These are phyloP conservation scores for Syzygium syzygioides DNA, from an alignment of 441 rosid genomes.

Conservation along the genomic window DNA sequence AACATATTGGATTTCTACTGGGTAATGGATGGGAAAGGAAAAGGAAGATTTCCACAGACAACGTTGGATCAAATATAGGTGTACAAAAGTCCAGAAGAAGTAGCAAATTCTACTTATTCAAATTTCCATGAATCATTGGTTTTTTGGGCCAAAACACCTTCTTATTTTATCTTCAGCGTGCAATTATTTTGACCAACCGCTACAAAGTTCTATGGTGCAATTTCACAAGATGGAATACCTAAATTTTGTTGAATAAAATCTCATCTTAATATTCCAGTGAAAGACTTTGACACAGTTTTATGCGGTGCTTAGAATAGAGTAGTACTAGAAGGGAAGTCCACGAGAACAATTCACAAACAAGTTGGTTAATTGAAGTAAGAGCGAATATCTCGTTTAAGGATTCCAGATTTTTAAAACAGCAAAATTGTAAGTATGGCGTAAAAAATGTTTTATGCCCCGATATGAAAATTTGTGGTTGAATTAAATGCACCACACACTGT, in stretches of 20 bases:
- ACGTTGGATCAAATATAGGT: background rate
- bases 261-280: background rate
- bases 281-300: background rate
- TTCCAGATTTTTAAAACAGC: background rate
- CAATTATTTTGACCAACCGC: background rate
- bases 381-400: background rate
- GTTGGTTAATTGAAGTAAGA: background rate
- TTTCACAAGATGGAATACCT: background rate
- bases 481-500: background rate
- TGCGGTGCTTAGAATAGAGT: background rate
- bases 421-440: background rate
- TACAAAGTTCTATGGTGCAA: background rate
- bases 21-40: background rate
- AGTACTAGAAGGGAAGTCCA: background rate
- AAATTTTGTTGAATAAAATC: background rate
- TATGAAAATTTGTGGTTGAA: background rate
- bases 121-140: background rate
- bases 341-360: background rate
- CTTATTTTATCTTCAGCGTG: background rate
- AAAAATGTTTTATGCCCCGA: background rate
- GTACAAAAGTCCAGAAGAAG: background rate
- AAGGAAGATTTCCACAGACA: background rate
- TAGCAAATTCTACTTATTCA: background rate
- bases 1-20: background rate
- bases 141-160: background rate